Conservation (phyloP, 169 alveolate genomes). For the Sarcocystis neurona region DNA sequence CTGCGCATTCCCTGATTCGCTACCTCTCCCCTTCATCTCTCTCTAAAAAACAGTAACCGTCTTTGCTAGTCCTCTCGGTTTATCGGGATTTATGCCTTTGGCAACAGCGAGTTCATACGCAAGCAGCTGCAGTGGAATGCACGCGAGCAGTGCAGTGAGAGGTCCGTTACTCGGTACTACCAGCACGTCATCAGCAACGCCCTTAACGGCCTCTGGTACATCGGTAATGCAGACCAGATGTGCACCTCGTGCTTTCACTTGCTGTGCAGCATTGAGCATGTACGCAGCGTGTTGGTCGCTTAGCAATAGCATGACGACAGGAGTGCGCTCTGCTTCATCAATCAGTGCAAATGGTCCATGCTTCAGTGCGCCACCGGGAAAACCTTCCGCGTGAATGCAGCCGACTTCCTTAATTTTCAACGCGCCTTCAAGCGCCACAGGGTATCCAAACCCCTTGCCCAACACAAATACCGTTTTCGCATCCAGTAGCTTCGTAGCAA, state of each 20-base stretch:
- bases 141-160: conserved; percentile 66
- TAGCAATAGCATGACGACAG: conserved; percentile 86
- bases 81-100: conserved; percentile 78
- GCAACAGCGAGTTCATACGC: conserved; percentile 67
- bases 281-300: conserved; percentile 85
- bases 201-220: conserved; percentile 76
- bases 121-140: conserved; percentile 69
- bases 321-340: conserved; percentile 72
- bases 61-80: conserved; percentile 80
- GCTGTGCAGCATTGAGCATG: conserved; percentile 88
- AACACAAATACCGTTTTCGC: conserved; percentile 71
- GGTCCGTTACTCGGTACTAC: conserved; percentile 65
- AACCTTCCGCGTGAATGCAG: conserved; percentile 95
- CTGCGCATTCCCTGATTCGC: neutral
- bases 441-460: conserved; percentile 89
- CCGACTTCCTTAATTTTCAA: conserved; percentile 94
- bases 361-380: conserved; percentile 93
- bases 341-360: conserved; percentile 96
- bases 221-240: conserved; percentile 89
- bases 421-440: conserved; percentile 97
- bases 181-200: conserved; percentile 83
- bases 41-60: conserved; percentile 73
- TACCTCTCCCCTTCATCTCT: too few relatives aligned
- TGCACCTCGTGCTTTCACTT: conserved; percentile 93
- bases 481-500: conserved; percentile 67